These are phyloP conservation scores for Penicillium crystallinum DNA, from an alignment of 495 filamentous ascomycete genomes.

Conservation along the genomic window DNA sequence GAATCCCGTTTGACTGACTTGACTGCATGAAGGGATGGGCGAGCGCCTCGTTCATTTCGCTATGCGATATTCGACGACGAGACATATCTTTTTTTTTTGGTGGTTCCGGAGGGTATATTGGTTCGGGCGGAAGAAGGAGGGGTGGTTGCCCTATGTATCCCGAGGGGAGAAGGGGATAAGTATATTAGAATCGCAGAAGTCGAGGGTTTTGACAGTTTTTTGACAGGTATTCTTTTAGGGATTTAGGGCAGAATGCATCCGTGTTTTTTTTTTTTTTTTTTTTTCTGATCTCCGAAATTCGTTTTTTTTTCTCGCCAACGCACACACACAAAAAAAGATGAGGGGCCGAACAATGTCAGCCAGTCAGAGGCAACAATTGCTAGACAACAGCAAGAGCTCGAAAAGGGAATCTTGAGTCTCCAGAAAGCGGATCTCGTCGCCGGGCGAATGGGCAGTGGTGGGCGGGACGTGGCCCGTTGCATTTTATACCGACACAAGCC, in stretches of 20 bases:
- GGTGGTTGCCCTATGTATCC: neutral
- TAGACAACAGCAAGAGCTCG: conserved; percentile 18
- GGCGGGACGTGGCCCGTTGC: conserved; percentile 10
- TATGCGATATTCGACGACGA: conserved; percentile 41
- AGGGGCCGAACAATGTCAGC: conserved; percentile 6
- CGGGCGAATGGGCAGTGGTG: conserved; percentile 6
- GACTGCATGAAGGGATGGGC: conserved; percentile 35
- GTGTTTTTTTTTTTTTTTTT: conserved; percentile 2
- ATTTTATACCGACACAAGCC: neutral
- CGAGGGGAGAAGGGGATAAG: neutral
- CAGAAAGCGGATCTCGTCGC: conserved; percentile 18
- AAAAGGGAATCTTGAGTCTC: conserved; percentile 27
- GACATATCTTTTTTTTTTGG: conserved; percentile 26
- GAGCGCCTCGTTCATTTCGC: conserved; percentile 38
- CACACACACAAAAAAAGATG: conserved; percentile 5
- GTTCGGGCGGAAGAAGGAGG: conserved; percentile 4
- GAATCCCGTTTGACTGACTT: conserved; percentile 4
- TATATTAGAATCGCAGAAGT: neutral
- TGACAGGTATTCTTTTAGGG: neutral
- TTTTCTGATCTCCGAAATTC: neutral
- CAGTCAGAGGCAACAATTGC: conserved; percentile 7
- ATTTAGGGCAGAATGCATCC: neutral
- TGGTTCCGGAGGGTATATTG: conserved; percentile 4
- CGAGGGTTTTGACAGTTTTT: neutral
- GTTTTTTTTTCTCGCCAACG: conserved; percentile 1